Evolutionary conservation across 2,329 filamentous ascomycete species (phyloP).

Genomic region (Ilyonectria destructans): DNA sequence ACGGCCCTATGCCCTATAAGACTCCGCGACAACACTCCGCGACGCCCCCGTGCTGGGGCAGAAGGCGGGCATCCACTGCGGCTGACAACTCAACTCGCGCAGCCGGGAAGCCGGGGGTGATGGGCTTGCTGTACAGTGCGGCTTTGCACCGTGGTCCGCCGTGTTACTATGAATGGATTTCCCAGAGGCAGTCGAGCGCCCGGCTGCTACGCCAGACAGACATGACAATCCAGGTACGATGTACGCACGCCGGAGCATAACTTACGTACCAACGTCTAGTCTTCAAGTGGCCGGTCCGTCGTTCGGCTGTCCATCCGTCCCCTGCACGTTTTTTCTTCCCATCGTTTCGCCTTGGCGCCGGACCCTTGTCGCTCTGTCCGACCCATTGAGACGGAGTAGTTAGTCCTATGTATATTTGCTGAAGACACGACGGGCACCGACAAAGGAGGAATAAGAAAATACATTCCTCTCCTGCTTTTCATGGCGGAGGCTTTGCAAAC

Average conservation of each 20-base stretch:
- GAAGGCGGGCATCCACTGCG: conserved; percentile 26
- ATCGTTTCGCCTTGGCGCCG: too few relatives aligned
- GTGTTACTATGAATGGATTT: conserved; percentile 1
- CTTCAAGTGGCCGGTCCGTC: background rate
- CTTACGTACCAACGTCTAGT: background rate
- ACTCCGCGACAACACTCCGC: conserved; percentile 8
- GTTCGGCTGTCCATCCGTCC: background rate
- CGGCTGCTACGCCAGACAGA: background rate
- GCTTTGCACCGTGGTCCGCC: background rate
- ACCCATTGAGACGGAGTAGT: background rate
- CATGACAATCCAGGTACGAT: background rate
- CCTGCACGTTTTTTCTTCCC: background rate
- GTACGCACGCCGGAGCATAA: background rate
- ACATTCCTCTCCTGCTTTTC: background rate
- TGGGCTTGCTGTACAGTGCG: background rate
- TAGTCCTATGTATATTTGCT: background rate
- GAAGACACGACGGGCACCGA: background rate
- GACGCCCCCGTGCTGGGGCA: conserved; percentile 1
- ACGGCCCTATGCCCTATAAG: conserved; percentile 33
- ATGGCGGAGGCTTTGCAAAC: background rate
- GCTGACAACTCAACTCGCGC: conserved; percentile 27
- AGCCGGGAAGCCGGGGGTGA: background rate
- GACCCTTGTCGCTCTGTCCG: background rate
- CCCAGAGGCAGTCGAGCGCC: background rate
- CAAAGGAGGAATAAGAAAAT: background rate